These are phyloP conservation scores for Adansonia madagascariensis DNA, from an alignment of 441 rosid genomes.

Conservation along the genomic window DNA sequence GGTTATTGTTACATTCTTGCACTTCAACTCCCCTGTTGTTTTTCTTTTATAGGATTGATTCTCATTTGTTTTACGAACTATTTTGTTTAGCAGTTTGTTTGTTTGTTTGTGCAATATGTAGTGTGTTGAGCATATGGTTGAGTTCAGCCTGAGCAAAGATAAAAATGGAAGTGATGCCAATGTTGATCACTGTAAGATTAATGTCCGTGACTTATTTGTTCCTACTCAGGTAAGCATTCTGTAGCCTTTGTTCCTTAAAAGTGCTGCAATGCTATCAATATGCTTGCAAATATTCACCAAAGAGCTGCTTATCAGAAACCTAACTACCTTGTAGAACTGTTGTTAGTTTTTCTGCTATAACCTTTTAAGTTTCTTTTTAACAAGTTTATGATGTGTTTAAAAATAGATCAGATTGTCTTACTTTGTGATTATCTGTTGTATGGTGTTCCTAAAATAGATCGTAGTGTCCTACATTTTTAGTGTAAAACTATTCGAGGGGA, in stretches of 20 bases:
- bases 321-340: not conserved
- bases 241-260: conserved; percentile 2
- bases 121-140: conserved; percentile 96
- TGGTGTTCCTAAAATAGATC: not conserved
- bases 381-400: not conserved
- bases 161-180: conserved; percentile 48
- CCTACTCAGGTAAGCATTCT: conserved; percentile 82
- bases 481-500: not conserved
- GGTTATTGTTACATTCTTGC: conserved; percentile 48
- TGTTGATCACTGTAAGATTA: conserved; percentile 51
- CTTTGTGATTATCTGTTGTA: not conserved
- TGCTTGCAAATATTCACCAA: not conserved
- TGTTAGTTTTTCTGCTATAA: not conserved
- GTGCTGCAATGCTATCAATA: conserved; percentile 14
- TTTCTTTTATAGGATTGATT: conserved; percentile 20
- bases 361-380: not conserved
- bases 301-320: conserved; percentile 14
- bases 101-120: conserved; percentile 45
- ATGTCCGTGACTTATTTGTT: conserved; percentile 87
- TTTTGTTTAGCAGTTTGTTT: conserved; percentile 22
- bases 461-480: not conserved
- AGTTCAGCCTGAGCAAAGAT: conserved; percentile 52
- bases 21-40: not conserved
- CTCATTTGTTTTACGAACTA: conserved; percentile 13
- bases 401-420: conserved; percentile 6